Evolutionary conservation across 2,329 filamentous ascomycete genomes (phyloP), one percentile per base, ranked within the genome.

Genomic region (Talaromyces sp.): DNA sequence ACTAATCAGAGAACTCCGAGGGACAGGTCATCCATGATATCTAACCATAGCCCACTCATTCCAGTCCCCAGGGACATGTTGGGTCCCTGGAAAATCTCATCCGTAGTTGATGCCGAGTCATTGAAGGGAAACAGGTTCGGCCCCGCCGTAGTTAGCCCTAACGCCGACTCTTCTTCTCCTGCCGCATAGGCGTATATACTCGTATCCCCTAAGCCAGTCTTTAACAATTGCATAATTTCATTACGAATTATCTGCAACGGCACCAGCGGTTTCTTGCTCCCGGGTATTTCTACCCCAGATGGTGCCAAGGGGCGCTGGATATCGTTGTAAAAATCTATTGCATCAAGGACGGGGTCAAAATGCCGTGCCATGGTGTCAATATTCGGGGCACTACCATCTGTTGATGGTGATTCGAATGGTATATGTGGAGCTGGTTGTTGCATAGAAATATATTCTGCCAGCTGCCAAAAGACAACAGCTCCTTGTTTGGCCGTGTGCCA

Each of bases 21-120:
- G 42, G 62, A 60, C 2, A 65, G 47, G 13, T 61, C 64, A 30
- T 63, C 64, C 19, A 65, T 60, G 1, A 62, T 8, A 54, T 55
- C 58, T 55, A 64, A 56, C 64, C 62, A 61, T 27, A 42, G 33
- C 25, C 36, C 36, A n/a, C 33, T 54, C 36, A 32, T 59, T 15
- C 22, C 36, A 3, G 27, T n/a, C 2, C 33, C 57, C 10, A 27
- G 8, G 4, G 57, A 44, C 3, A 55, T 19, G 42, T 55, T 39
- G 27, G 57, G 27, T 15, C 53, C 22, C 19, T 36, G 36, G n/a
- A 55, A 59, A 9, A 54, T 13, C 10, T 53, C 25, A 47, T 19
- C 25, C 17, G 33, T 19, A 19, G 27, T 39, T 11, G 57, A 53
- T 22, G 47, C 22, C 6, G 22, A 25, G 17, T 49, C n/a, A 8